Conservation (phyloP, 148 eudicot genomes). For the Talinum fruticosum region DNA sequence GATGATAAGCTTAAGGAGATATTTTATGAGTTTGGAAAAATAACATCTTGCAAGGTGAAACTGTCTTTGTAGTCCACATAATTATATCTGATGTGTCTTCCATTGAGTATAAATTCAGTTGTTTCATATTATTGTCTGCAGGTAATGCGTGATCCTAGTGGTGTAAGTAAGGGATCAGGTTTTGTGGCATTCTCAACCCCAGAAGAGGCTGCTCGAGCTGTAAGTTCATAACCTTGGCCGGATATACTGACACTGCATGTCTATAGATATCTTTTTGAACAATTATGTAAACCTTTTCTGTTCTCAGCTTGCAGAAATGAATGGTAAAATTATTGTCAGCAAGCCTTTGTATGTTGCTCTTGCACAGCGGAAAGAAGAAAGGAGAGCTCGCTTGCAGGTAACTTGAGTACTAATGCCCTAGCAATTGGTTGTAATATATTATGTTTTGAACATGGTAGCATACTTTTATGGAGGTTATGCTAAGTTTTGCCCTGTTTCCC, state of each 20-base stretch:
- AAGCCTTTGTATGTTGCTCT: slow-evolving; percentile 92
- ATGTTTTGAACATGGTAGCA: neutral
- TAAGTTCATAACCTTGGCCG: slow-evolving; percentile 34
- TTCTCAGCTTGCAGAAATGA: slow-evolving; percentile 65
- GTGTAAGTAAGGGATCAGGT: slow-evolving; percentile 84
- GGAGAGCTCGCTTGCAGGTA: slow-evolving; percentile 86
- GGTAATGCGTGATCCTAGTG: slow-evolving; percentile 89
- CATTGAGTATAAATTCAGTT: neutral
- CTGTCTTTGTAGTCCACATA: slow-evolving; percentile 11
- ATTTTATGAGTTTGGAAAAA: slow-evolving; percentile 63
- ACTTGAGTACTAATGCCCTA: too few relatives aligned
- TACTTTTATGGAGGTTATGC: neutral
- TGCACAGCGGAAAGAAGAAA: slow-evolving; percentile 88
- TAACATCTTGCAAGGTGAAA: slow-evolving; percentile 85
- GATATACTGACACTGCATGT: neutral
- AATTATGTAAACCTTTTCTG: neutral
- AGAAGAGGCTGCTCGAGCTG: slow-evolving; percentile 90
- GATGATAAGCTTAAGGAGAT: slow-evolving; percentile 83
- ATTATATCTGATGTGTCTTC: slow-evolving; percentile 5
- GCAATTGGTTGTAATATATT: neutral
- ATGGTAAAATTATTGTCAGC: slow-evolving; percentile 72
- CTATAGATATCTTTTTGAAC: neutral
- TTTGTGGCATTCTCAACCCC: slow-evolving; percentile 87
- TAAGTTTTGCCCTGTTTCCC: neutral
- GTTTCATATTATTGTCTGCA: slow-evolving; percentile 9